phyloP scores from a whole-genome alignment of 768 basidiomycete genomes.

The Lentinula lateritia region DNA sequence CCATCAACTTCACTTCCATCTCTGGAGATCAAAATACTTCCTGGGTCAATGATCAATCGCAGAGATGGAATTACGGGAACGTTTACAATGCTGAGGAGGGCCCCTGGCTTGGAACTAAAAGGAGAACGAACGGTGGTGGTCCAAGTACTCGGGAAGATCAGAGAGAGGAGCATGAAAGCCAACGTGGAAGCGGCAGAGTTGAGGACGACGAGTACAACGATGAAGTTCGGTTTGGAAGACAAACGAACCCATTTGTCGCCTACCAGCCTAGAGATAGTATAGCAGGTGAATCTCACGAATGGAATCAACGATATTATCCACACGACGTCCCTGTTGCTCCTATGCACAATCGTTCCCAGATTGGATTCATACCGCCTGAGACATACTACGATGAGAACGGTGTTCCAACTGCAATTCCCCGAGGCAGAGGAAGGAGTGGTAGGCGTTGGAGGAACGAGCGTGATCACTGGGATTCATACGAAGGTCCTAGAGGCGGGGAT shows the following conservation, averaged over 20 bases:
- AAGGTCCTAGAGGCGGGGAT: background rate
- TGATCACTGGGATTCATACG: background rate
- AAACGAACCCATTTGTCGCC: background rate
- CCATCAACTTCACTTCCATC: slow-evolving; percentile 1
- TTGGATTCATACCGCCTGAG: background rate
- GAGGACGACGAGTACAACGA: background rate
- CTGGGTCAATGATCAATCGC: background rate
- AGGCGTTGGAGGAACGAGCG: background rate
- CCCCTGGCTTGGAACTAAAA: background rate
- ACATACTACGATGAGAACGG: background rate
- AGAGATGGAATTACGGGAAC: background rate
- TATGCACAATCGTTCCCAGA: background rate
- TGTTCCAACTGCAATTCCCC: background rate
- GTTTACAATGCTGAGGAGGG: background rate
- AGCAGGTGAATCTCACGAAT: background rate
- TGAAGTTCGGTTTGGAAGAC: background rate
- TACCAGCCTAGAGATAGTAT: background rate
- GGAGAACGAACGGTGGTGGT: too few species aligned
- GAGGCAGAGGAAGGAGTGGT: background rate
- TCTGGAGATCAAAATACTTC: background rate
- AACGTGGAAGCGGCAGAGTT: too few species aligned
- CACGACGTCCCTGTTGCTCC: background rate
- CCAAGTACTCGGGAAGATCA: too few species aligned
- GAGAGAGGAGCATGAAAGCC: too few species aligned
- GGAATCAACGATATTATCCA: background rate